These are phyloP conservation scores for Deakozyma indianensis DNA, from an alignment of 805 yeast genomes.

Conservation along the genomic window DNA sequence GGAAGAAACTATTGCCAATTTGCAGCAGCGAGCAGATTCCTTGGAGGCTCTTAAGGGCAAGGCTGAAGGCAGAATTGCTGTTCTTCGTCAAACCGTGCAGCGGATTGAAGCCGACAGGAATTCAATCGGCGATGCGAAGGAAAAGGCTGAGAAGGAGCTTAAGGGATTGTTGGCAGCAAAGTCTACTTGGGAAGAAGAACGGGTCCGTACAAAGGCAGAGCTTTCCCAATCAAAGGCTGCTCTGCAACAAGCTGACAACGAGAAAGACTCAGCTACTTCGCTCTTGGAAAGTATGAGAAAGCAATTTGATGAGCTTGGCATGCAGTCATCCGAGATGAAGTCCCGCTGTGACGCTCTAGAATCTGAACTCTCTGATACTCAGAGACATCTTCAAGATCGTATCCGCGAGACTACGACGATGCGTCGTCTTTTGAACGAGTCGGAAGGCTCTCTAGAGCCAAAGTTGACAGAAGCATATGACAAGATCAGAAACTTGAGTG, in stretches of 20 bases:
- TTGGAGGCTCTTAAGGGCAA: slow-evolving; percentile 24
- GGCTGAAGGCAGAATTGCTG: slow-evolving; percentile 15
- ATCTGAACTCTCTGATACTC: slow-evolving; percentile 69
- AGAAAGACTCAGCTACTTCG: slow-evolving; percentile 3
- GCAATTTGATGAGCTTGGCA: slow-evolving; percentile 24
- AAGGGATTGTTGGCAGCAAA: slow-evolving; percentile 2
- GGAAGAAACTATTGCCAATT: slow-evolving; percentile 28
- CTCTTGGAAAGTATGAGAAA: slow-evolving; percentile 12
- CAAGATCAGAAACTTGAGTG: slow-evolving; percentile 35
- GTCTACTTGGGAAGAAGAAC: slow-evolving; percentile 9
- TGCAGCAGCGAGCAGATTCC: slow-evolving; percentile 25
- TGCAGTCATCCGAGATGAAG: slow-evolving; percentile 53
- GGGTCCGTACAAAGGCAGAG: slow-evolving; percentile 8
- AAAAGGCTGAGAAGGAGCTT: slow-evolving; percentile 7
- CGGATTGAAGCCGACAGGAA: slow-evolving; percentile 8
- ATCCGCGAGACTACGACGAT: slow-evolving; percentile 64
- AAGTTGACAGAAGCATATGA: slow-evolving; percentile 42
- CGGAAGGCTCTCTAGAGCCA: slow-evolving; percentile 41
- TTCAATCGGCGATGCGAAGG: background rate
- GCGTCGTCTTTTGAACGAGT: slow-evolving; percentile 52
- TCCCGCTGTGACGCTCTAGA: slow-evolving; percentile 51
- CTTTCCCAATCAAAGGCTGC: slow-evolving; percentile 6
- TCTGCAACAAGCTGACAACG: slow-evolving; percentile 5
- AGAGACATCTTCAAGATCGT: slow-evolving; percentile 62
- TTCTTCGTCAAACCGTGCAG: slow-evolving; percentile 8